Base-by-base conservation (phyloP, 345 rosid genomes). In the Eucalyptus polybractea region DNA sequence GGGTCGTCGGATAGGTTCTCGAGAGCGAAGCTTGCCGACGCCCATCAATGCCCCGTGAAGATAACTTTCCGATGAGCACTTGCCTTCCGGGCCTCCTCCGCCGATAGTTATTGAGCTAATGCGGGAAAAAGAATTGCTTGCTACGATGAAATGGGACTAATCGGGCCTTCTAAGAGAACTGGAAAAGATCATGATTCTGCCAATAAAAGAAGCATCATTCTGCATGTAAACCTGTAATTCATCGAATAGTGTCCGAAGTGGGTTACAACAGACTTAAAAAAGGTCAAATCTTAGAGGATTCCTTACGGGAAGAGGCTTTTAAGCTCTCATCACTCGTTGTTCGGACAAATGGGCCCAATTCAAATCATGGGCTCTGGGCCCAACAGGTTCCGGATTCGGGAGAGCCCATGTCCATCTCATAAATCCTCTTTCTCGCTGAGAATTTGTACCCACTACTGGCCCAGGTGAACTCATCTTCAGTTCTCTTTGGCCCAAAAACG, bases 251-350 rank as follows among this genome's bases (percentile, higher is more conserved):
- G 42, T 56, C 62, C 1, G 13, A 10, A 56, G 13, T 0, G 0
- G 29, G 62, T 9, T 4, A 10, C 12, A 24, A 56, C 13, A 4
- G 6, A 24, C 13, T 56, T 24, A 6, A 6, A 56, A 24, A 56
- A 56, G 0, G 27, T 9, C 6, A 56, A 56, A 56, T 56, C 13
- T 0, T 4, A 3, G 54, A 16, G 17, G 1, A 22, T 56, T 56
- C 29, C 13, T 76, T 21, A 5, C 1, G 47, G 16, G 47, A 22
- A 76, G 85, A 40, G 47, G 47, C 29, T 21, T 10, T 69, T 6
- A 10, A 10, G 29, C 47, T 40, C 47, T 40, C 27, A 0, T 76
- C 2, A 1, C 16, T 40, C 3, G 29, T 11, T 10, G 27, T 21
- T 3, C 7, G 15, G 85, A 40, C 44, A 76, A 76, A 40, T 37